Percentiles rank a stretch among this genome's conserved stretches.
These are phyloP conservation scores for Solanum ossicruentum DNA, from an alignment of 257 asterid genomes.

Conservation along the genomic window DNA sequence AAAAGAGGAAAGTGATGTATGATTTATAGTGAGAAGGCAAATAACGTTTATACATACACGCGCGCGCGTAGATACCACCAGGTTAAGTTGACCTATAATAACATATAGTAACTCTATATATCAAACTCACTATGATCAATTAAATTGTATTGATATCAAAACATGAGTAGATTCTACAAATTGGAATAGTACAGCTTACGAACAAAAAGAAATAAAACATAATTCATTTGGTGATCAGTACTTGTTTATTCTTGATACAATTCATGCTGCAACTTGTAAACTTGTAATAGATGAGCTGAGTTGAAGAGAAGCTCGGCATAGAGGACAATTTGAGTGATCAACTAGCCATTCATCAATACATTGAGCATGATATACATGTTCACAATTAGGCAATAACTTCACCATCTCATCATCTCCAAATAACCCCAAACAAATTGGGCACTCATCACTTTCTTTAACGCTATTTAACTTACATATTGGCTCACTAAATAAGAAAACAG, in stretches of 20 bases:
- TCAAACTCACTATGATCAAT: background rate
- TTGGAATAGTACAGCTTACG: too few species aligned
- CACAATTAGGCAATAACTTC: slow-evolving; percentile 10
- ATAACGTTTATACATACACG: too few species aligned
- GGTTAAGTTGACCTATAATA: background rate
- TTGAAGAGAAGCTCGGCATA: slow-evolving; percentile 11
- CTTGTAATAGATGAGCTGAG: background rate
- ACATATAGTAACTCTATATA: background rate
- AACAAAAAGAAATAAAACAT: background rate
- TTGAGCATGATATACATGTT: slow-evolving; percentile 7
- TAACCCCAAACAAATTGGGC: slow-evolving; percentile 14
- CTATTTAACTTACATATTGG: background rate
- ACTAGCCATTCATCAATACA: slow-evolving; percentile 16
- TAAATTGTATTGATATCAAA: background rate
- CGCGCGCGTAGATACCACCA: too few species aligned
- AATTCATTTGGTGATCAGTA: background rate
- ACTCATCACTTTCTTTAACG: slow-evolving; percentile 2
- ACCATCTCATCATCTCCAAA: slow-evolving; percentile 9
- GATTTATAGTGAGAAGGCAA: too few species aligned
- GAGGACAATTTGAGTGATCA: slow-evolving; percentile 9
- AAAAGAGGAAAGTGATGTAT: too few species aligned
- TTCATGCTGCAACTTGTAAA: background rate
- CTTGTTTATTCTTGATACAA: background rate
- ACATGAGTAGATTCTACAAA: background rate
- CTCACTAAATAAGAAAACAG: background rate